These are phyloP conservation scores for Acmispon strigosus DNA, from an alignment of 306 rosid species.

Conservation along the genomic window DNA sequence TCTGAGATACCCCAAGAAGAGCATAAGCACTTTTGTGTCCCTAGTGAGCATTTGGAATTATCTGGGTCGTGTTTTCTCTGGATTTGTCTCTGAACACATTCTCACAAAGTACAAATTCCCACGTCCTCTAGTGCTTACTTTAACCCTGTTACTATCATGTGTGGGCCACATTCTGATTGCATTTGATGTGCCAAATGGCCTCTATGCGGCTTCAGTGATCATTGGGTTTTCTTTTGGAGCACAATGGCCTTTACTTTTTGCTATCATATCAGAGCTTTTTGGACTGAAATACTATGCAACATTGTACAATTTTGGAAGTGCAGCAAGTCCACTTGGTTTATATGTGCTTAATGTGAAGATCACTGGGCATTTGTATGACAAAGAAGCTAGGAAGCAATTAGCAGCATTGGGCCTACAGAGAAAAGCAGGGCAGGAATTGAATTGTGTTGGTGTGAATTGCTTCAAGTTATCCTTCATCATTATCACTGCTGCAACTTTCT, in stretches of 20 bases:
- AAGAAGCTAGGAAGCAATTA: slow-evolving; percentile 32
- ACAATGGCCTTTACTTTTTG: slow-evolving; percentile 73
- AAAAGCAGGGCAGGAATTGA: slow-evolving; percentile 26
- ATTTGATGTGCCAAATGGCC: slow-evolving; percentile 33
- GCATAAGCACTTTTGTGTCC: slow-evolving; percentile 55
- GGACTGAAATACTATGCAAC: slow-evolving; percentile 80
- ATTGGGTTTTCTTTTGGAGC: slow-evolving; percentile 82
- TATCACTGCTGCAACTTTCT: slow-evolving; percentile 31
- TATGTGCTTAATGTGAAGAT: slow-evolving; percentile 36
- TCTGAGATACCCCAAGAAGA: slow-evolving; percentile 32
- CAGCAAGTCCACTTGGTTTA: slow-evolving; percentile 60
- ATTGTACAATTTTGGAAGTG: slow-evolving; percentile 65
- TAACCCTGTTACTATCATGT: slow-evolving; percentile 36
- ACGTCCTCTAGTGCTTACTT: slow-evolving; percentile 45
- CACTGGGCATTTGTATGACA: slow-evolving; percentile 44
- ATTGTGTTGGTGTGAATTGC: slow-evolving; percentile 31
- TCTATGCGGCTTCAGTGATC: slow-evolving; percentile 49
- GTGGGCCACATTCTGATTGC: slow-evolving; percentile 51
- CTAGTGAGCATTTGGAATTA: slow-evolving; percentile 60
- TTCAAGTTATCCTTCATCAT: slow-evolving; percentile 36
- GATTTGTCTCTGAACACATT: slow-evolving; percentile 43
- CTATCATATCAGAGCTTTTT: slow-evolving; percentile 72
- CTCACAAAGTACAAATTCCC: slow-evolving; percentile 34
- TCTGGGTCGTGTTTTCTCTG: slow-evolving; percentile 43
- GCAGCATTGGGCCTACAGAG: slow-evolving; percentile 18